phyloP scores from a whole-genome alignment of 768 basidiomycete species.

The Sporobolomyces pararoseus region DNA sequence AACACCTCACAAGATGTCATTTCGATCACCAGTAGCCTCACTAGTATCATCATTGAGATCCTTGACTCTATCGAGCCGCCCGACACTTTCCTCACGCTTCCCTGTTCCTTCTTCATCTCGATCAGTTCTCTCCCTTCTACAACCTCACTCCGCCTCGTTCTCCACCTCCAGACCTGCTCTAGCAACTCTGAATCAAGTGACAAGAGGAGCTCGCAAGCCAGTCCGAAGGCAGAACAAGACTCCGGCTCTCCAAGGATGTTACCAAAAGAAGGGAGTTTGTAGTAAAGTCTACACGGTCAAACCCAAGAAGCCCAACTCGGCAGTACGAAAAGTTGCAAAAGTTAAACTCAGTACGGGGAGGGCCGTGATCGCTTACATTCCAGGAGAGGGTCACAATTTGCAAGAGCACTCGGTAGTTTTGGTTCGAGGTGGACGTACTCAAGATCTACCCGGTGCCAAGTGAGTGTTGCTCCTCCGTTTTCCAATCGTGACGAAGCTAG shows the following conservation, averaged over 20 bases:
- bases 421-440: slow-evolving; percentile 88
- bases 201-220: slow-evolving; percentile 63
- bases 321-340: slow-evolving; percentile 92
- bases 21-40: slow-evolving; percentile 17
- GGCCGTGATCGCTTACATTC: slow-evolving; percentile 86
- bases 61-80: slow-evolving; percentile 1
- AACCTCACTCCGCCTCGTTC: slow-evolving; percentile 15
- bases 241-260: slow-evolving; percentile 72
- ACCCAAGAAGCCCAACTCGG: slow-evolving; percentile 98
- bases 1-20: background rate
- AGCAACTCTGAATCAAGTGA: slow-evolving; percentile 81
- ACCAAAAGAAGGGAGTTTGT: slow-evolving; percentile 89
- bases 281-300: slow-evolving; percentile 66
- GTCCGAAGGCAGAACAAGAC: slow-evolving; percentile 60
- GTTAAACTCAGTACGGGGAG: slow-evolving; percentile 87
- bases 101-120: slow-evolving; percentile 9
- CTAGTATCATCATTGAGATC: no score
- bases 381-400: slow-evolving; percentile 94
- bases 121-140: slow-evolving; percentile 2
- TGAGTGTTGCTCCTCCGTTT: slow-evolving; percentile 49
- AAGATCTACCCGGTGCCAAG: slow-evolving; percentile 98
- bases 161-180: slow-evolving; percentile 43
- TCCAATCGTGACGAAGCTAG: background rate
- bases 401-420: slow-evolving; percentile 96
- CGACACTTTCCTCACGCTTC: background rate